Percentiles rank a stretch among this genome's conserved stretches.
These are phyloP conservation scores for Aquilaria malaccensis DNA, from an alignment of 345 rosid species.

Conservation along the genomic window DNA sequence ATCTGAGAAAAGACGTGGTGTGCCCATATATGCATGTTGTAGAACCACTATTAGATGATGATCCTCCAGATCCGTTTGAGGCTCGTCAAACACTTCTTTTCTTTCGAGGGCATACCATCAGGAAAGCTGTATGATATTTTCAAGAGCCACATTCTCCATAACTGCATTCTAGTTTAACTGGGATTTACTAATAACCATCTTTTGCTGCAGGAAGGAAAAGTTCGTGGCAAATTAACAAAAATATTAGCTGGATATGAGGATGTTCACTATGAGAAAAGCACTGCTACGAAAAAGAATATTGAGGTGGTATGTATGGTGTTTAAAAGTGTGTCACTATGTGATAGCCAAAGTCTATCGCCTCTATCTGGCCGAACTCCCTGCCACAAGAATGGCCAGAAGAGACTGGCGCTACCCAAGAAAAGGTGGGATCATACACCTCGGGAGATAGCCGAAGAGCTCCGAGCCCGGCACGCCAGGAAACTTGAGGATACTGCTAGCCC, in stretches of 20 bases:
- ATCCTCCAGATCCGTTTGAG: conserved; percentile 46
- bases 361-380: no score
- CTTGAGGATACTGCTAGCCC: no score
- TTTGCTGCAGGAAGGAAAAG: conserved; percentile 58
- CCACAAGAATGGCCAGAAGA: no score
- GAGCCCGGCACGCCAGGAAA: no score
- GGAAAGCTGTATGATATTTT: conserved; percentile 54
- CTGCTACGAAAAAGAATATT: conserved; percentile 54
- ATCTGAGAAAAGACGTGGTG: conserved; percentile 72
- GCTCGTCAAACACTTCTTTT: conserved; percentile 63
- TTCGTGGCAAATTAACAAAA: conserved; percentile 60
- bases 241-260: conserved; percentile 52
- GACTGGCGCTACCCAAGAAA: no score
- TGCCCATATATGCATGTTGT: conserved; percentile 85
- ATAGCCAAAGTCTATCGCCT: no score
- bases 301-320: conserved; percentile 39
- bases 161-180: background rate
- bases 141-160: background rate
- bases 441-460: no score
- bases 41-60: conserved; percentile 49
- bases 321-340: background rate
- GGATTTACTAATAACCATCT: conserved; percentile 1
- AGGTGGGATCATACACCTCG: no score
- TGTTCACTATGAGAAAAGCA: conserved; percentile 52
- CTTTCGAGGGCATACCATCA: conserved; percentile 74